These are phyloP conservation scores for Mortierella sp. DNA, from an alignment of 371 early-diverging fungal genomes.

Conservation along the genomic window DNA sequence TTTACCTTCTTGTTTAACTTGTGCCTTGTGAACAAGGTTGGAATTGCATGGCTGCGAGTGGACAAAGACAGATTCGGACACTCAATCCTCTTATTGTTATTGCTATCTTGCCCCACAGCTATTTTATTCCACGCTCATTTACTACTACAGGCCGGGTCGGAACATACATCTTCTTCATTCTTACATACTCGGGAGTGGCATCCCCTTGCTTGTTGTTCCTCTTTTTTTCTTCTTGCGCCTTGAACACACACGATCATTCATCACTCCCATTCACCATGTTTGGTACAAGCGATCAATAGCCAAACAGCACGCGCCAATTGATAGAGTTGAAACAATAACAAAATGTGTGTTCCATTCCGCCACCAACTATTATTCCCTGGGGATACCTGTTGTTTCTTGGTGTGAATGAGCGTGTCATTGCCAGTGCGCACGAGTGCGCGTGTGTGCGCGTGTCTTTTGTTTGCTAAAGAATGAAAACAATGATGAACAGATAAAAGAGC, in stretches of 20 bases:
- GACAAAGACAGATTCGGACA: constrained; percentile 1
- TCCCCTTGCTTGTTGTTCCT: too few relatives aligned
- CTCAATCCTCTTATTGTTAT: background rate
- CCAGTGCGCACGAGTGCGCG: background rate
- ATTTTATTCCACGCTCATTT: background rate
- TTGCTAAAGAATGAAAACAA: background rate
- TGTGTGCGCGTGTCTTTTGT: background rate
- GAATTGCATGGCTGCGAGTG: background rate
- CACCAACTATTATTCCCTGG: background rate
- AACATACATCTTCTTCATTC: background rate
- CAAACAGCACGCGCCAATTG: background rate
- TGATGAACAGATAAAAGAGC: background rate
- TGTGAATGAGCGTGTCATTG: background rate
- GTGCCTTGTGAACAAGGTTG: background rate
- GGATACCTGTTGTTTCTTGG: background rate
- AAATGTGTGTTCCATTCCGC: background rate
- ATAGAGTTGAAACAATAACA: background rate
- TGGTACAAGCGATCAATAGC: background rate
- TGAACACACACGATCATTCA: too few relatives aligned
- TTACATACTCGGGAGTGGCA: too few relatives aligned
- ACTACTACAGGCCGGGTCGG: background rate
- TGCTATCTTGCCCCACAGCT: background rate
- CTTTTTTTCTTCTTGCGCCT: too few relatives aligned
- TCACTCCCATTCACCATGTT: too few relatives aligned
- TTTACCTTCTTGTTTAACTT: background rate